Evolutionary conservation across 768 basidiomycete genomes (phyloP).

Genomic region (Tephrocybe rancida): DNA sequence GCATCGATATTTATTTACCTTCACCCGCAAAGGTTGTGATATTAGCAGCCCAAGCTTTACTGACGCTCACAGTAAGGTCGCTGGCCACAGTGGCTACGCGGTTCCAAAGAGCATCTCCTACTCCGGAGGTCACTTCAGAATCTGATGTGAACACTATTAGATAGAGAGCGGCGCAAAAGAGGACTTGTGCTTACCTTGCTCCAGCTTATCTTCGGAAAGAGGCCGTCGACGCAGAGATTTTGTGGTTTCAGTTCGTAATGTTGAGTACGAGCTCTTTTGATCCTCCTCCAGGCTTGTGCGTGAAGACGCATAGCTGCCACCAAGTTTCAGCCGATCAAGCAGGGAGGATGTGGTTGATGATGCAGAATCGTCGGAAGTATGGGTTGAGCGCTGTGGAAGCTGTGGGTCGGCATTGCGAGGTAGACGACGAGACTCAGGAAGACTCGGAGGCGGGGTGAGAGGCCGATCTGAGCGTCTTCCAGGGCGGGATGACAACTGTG

Average conservation of each 20-base stretch:
- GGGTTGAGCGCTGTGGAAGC: background rate
- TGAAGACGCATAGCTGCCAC: constrained; percentile 37
- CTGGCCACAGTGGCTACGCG: constrained; percentile 56
- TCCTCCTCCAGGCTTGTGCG: constrained; percentile 48
- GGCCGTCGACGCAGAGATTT: constrained; percentile 9
- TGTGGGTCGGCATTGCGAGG: background rate
- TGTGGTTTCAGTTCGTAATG: background rate
- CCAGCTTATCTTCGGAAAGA: background rate
- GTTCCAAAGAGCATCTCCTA: constrained; percentile 53
- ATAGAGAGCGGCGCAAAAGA: background rate
- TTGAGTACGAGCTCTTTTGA: constrained; percentile 7
- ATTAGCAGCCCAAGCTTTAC: constrained; percentile 56
- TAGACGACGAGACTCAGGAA: constrained; percentile 1
- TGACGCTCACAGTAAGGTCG: constrained; percentile 56
- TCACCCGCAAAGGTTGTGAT: constrained; percentile 43
- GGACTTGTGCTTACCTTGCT: background rate
- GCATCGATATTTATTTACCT: constrained; percentile 35
- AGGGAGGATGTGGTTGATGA: constrained; percentile 29
- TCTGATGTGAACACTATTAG: background rate
- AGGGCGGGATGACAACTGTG: constrained; percentile 3
- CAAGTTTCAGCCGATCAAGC: constrained; percentile 36
- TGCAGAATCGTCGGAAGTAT: constrained; percentile 6
- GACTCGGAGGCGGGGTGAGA: background rate
- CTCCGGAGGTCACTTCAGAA: background rate
- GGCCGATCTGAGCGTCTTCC: background rate